Evolutionary conservation across 2,329 filamentous ascomycete species (phyloP), one percentile per base, ranked within the genome.

Genomic region (Fusarium acutatum): DNA sequence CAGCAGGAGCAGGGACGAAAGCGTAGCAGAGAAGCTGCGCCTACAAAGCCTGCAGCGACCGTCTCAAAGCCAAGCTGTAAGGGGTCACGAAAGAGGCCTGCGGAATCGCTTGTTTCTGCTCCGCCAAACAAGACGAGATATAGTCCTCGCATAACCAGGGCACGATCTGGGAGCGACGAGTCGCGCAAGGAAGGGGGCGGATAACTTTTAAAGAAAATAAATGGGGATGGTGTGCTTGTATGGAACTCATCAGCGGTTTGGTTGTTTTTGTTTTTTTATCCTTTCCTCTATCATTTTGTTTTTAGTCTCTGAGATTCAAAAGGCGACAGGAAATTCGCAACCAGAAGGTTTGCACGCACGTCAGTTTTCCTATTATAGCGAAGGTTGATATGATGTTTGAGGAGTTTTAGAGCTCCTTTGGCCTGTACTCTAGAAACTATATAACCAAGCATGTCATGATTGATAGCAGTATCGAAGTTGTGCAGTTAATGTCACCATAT

Each of bases 341-440:
- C 35, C 44, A 26, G 43, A 50, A 56, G 68, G 57, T 54, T 70
- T 65, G 60, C 54, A 56, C 59, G 54, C 40, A 54, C 50, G 52
- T 64, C 53, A 56, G 28, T 67, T 54, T 57, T 40, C 60, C 52
- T 64, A 50, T 60, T 40, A 62, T 32, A 50, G 57, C 41, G 52
- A 60, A 67, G 38, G 56, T 56, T 65, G 64, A 68, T 57, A 67
- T 47, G 32, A 66, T 61, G 34, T 53, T 64, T 52, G 38, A 32
- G 63, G 59, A 68, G 44, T 46, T 52, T 49, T 44, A 56, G 52
- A 44, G 50, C 49, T 66, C 62, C 69, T 64, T 64, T 72, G 53
- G 52, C 60, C 67, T 77, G 75, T 77, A 78, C 56, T 77, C 64
- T 77, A 76, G 75, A 77, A 67, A 56, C 50, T 71, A 74, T 70